A percentile compares a stretch with the other conserved stretches of the same genome.
Evolutionary conservation across 2,329 filamentous ascomycete species (phyloP).

Genomic region (Triangularia verruculosa): DNA sequence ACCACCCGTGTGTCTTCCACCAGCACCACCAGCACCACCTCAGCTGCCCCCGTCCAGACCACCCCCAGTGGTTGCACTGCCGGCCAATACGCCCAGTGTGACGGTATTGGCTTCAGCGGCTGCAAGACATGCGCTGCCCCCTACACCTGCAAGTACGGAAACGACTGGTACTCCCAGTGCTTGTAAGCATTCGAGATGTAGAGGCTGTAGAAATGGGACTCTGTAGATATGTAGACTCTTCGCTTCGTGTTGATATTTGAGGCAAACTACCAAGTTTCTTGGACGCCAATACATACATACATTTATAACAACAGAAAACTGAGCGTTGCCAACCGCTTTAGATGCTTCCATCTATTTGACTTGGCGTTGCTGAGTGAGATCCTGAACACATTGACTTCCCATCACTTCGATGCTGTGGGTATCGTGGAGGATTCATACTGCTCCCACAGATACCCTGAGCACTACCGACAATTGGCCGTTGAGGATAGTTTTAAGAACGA

Average conservation of each 20-base stretch:
- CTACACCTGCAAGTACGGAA: constrained; percentile 29
- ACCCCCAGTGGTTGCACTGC: constrained; percentile 23
- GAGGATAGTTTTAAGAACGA: no score
- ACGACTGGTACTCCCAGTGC: constrained; percentile 30
- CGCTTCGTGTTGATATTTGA: constrained; percentile 26
- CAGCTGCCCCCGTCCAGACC: constrained; percentile 20
- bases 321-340: background rate
- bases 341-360: background rate
- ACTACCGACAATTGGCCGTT: no score
- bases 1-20: constrained; percentile 12
- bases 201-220: background rate
- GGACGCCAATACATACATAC: background rate
- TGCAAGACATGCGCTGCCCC: constrained; percentile 29
- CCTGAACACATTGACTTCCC: no score
- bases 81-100: constrained; percentile 29
- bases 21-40: constrained; percentile 13
- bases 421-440: no score
- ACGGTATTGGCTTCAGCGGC: constrained; percentile 27
- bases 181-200: constrained; percentile 11
- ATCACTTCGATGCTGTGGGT: no score
- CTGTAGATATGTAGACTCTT: constrained; percentile 19
- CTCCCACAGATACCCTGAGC: no score
- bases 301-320: background rate
- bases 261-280: background rate
- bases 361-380: background rate